phyloP scores from a whole-genome alignment of 306 rosid genomes.

The Calophaca sinica region DNA sequence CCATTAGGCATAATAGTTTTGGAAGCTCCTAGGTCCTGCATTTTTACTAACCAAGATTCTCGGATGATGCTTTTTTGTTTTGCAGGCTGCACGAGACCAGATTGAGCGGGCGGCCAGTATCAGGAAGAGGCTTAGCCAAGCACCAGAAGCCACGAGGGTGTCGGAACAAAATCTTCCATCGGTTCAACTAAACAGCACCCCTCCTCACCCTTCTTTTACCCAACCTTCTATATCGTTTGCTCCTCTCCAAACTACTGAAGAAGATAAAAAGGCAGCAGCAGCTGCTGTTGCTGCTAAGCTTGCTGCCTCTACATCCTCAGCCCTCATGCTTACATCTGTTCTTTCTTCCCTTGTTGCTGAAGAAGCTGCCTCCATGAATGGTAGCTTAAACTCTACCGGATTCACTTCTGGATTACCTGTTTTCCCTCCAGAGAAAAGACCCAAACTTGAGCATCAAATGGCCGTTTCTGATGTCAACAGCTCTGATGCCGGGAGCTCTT shows the following conservation, averaged over 20 bases:
- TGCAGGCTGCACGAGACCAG: constrained; percentile 69
- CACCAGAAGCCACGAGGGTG: constrained; percentile 55
- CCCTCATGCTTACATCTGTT: constrained; percentile 86
- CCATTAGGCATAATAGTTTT: constrained; percentile 13
- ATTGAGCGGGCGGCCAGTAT: constrained; percentile 61
- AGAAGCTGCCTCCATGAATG: constrained; percentile 86
- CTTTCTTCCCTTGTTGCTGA: constrained; percentile 91
- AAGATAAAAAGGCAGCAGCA: constrained; percentile 80
- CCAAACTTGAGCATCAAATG: constrained; percentile 70
- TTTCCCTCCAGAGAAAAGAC: constrained; percentile 77
- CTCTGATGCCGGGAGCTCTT: constrained; percentile 55
- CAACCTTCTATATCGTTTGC: constrained; percentile 63
- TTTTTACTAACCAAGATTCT: constrained; percentile 1
- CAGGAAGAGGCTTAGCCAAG: constrained; percentile 55
- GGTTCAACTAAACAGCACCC: constrained; percentile 51
- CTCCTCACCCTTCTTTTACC: constrained; percentile 54
- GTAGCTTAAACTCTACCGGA: constrained; percentile 57
- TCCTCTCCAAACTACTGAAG: constrained; percentile 66
- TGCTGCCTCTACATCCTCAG: constrained; percentile 92
- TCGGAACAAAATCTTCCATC: constrained; percentile 54
- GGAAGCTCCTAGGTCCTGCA: background rate
- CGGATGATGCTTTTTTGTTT: constrained; percentile 12
- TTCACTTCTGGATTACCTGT: constrained; percentile 58
- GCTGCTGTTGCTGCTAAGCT: constrained; percentile 94
- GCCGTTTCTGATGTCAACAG: constrained; percentile 62